phyloP scores from a whole-genome alignment of 2,329 filamentous ascomycete species.

The Diplodia mutila region DNA sequence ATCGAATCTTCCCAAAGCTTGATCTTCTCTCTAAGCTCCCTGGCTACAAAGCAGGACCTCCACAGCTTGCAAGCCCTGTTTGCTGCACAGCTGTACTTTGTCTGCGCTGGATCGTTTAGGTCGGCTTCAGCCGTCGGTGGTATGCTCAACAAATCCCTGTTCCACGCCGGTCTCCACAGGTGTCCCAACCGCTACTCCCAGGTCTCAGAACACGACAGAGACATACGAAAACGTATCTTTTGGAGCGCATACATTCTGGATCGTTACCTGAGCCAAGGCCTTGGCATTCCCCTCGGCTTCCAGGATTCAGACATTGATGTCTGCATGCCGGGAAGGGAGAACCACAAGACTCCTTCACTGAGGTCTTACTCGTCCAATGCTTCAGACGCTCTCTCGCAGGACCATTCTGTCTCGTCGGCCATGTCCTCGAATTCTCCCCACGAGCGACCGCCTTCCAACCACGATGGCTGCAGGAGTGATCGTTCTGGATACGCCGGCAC shows the following conservation, averaged over 20 bases:
- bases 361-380: slow-evolving; percentile 26
- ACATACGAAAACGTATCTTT: slow-evolving; percentile 58
- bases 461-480: neutral
- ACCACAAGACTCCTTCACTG: slow-evolving; percentile 40
- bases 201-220: slow-evolving; percentile 53
- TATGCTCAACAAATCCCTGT: slow-evolving; percentile 58
- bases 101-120: slow-evolving; percentile 61
- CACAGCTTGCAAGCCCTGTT: slow-evolving; percentile 53
- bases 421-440: neutral
- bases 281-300: slow-evolving; percentile 60
- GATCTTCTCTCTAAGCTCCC: slow-evolving; percentile 24
- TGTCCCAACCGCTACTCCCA: slow-evolving; percentile 58
- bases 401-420: neutral
- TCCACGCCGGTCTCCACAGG: slow-evolving; percentile 62
- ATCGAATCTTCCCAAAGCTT: slow-evolving; percentile 25
- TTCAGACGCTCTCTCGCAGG: neutral
- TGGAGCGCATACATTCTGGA: slow-evolving; percentile 63
- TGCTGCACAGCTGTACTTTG: slow-evolving; percentile 58
- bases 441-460: neutral
- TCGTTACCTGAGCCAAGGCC: slow-evolving; percentile 59
- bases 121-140: slow-evolving; percentile 61
- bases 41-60: slow-evolving; percentile 23
- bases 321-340: slow-evolving; percentile 57
- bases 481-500: neutral
- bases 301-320: slow-evolving; percentile 63